Conservation (phyloP, 768 basidiomycete species). For the Paxillus ammoniavirescens region DNA sequence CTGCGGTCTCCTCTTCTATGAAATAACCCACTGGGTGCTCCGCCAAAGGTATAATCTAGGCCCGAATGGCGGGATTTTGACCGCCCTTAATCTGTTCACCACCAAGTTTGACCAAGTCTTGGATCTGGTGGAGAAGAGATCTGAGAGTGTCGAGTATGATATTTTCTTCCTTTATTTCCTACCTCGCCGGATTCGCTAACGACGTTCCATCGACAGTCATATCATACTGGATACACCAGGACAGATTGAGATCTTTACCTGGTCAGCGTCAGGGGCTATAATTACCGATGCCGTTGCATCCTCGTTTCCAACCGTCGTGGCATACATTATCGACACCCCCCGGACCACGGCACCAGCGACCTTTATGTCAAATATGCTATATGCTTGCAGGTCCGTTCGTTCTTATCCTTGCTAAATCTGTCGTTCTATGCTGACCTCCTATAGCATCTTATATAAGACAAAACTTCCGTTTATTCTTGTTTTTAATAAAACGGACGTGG, state of each 20-base stretch:
- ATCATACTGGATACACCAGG: constrained; percentile 96
- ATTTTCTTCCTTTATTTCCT: neutral
- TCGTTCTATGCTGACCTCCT: neutral
- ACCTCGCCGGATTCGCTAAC: neutral
- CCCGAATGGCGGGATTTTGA: constrained; percentile 97
- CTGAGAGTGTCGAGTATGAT: constrained; percentile 83
- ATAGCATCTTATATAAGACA: constrained; percentile 95
- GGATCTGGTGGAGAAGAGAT: constrained; percentile 84
- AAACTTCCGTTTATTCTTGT: constrained; percentile 96
- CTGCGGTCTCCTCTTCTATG: constrained; percentile 10
- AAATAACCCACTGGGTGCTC: constrained; percentile 15
- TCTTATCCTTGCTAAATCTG: neutral
- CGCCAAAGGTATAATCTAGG: constrained; percentile 88
- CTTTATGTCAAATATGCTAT: constrained; percentile 99
- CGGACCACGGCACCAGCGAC: constrained; percentile 92
- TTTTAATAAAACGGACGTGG: constrained; percentile 97
- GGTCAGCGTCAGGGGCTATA: constrained; percentile 98
- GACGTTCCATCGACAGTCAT: constrained; percentile 52
- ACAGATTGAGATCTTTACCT: constrained; percentile 99
- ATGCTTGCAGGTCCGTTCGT: constrained; percentile 82
- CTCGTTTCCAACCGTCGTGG: constrained; percentile 89
- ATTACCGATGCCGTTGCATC: constrained; percentile 97
- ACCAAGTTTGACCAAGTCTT: constrained; percentile 99
- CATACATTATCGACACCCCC: constrained; percentile 97
- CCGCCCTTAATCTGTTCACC: constrained; percentile 95